Base-by-base conservation (phyloP, 108 stramenopile species). In the Cyclotella distinguenda region DNA sequence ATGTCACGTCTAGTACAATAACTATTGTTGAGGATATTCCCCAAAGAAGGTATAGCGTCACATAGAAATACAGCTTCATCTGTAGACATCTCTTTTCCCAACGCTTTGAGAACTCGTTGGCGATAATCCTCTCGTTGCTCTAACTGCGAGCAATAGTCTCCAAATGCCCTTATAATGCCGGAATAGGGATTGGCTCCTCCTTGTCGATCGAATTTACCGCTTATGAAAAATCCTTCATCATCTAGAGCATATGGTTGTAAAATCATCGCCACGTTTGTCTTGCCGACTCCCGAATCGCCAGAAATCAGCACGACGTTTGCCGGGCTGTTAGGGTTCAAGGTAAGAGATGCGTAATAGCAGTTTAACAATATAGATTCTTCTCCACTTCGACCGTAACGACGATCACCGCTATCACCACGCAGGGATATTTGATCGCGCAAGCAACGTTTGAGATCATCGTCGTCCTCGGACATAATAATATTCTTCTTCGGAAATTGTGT, bases 131-230 rank as follows among this genome's bases (percentile, higher is more conserved):
- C 13, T 21, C 61, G 15, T 22, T 48, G 19, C 43, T 62, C 46
- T 27, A 62, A 33, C 33, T 32, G 33, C 21, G 6, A 9, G 21
- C 61, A 62, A 62, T 43, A 62, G 0, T 62, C 46, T 7, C 15
- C 46, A 48, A 62, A 48, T 18, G 61, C 61, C 5, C 27, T 26
- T 0, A 31, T 8, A 34, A 62, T 62, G 5, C 61, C 61, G 4
- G 45, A 33, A 48, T 62, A 62, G 8, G 61, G 61, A 26, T 33
- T 42, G 0, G 61, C 32, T 19, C 47, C 42, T 21, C 27, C 36
- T 23, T 45, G 49, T 48, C 49, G 61, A 35, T 62, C 61, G 22
- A 62, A 62, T 34, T 62, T 62, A 3, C 61, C 61, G 12, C 46
- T 8, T 1, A 62, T 62, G 47, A 62, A 62, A 48, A 33, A 62